Evolutionary conservation across 805 yeast genomes (phyloP), one percentile per base, ranked within the genome.

Genomic region (Metschnikowia dekortorum): DNA sequence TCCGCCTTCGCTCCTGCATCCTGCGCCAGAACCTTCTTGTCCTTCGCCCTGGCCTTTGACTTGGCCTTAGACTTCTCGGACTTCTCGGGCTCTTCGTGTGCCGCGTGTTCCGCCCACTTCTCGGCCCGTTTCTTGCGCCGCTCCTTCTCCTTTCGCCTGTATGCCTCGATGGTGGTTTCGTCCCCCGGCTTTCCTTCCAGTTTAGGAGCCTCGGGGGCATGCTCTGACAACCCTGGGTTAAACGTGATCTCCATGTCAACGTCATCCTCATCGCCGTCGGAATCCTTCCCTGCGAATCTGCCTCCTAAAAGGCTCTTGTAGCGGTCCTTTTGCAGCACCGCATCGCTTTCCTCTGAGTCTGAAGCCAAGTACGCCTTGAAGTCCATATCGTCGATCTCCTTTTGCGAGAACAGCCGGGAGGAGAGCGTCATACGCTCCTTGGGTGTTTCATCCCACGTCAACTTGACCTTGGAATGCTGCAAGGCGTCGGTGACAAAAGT

Each of bases 391-490:
- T 86, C 94, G 44, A 89, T 75, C 65, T 94, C 98, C 64, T 87
- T 84, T 64, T 87, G 94, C 44, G 89, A 82, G 66, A 94, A 92
- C 6, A 90, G 89, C 58, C 85, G 84, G 13, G 86, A 78, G 1
- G 97, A 80, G 48, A 91, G 66, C 51, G 85, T 82, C 14, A 82
- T 67, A 62, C 99, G 81, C 61, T 90, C 97, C 51, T 83, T 85
- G 6, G 99, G 98, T 0, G 98, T 95, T 70, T 92, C 98, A 68
- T 94, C 99, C 99, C 99, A 94, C 0, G 98, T 91, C 57, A 94
- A 76, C 66, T 89, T 91, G 45, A 94, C 99, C 62, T 91, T 94
- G 13, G 98, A 91, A 64, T 90, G 96, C 65, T 94, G 97, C 52
- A 94, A 75, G 0, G 99, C 99, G 69, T 89, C 97, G 3, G 99